These are phyloP conservation scores for Acorus gramineus DNA, from an alignment of 106 monocot species.

Conservation along the genomic window DNA sequence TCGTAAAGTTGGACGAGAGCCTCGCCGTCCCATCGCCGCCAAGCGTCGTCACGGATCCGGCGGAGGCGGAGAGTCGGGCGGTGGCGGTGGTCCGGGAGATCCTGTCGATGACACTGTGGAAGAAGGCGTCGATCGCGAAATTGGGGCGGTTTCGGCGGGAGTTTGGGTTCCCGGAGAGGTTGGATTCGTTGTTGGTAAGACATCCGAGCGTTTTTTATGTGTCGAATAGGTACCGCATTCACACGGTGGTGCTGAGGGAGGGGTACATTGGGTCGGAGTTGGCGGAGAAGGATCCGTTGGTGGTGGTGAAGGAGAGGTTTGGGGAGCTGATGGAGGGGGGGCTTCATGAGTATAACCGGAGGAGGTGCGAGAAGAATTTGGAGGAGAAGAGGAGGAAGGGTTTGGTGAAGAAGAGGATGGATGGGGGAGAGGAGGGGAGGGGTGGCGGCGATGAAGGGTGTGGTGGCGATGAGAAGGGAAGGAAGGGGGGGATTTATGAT, in stretches of 20 bases:
- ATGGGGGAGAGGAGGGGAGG: constrained; percentile 30
- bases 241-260: constrained; percentile 86
- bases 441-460: constrained; percentile 15
- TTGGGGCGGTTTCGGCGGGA: constrained; percentile 76
- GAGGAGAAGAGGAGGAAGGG: constrained; percentile 86
- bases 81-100: constrained; percentile 77
- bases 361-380: constrained; percentile 51
- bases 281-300: constrained; percentile 71
- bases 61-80: constrained; percentile 42
- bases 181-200: constrained; percentile 49
- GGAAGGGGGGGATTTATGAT: too few species aligned
- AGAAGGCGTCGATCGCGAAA: constrained; percentile 81
- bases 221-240: constrained; percentile 79
- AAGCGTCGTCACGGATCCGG: constrained; percentile 22
- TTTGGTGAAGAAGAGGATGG: constrained; percentile 16
- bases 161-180: constrained; percentile 61
- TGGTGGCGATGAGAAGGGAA: constrained; percentile 13
- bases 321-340: constrained; percentile 97
- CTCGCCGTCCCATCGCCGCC: constrained; percentile 40
- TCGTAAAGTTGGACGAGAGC: constrained; percentile 41
- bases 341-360: constrained; percentile 81
- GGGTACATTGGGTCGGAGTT: constrained; percentile 70
- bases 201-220: constrained; percentile 95
- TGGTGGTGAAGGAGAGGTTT: constrained; percentile 74
- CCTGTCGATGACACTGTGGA: constrained; percentile 80